phyloP scores from a whole-genome alignment of 169 alveolate genomes.

The Theileria equi region DNA sequence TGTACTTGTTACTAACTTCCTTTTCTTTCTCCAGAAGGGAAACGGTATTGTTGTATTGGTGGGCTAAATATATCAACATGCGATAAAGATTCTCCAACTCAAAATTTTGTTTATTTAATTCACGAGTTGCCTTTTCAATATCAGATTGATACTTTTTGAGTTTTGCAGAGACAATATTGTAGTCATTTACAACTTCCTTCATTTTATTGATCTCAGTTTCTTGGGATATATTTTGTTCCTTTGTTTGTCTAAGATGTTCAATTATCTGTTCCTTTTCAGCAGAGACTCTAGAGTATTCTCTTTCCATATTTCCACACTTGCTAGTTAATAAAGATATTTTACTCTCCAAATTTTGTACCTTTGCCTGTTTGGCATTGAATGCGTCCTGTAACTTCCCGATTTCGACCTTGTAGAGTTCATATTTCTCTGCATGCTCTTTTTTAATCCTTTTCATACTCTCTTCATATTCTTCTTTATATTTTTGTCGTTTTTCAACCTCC shows the following conservation, averaged over 20 bases:
- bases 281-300: neutral
- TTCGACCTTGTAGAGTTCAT: constrained; percentile 1
- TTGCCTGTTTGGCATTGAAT: neutral
- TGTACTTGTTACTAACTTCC: neutral
- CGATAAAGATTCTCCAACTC: constrained; percentile 42
- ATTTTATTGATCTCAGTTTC: constrained; percentile 23
- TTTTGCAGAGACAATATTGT: constrained; percentile 9
- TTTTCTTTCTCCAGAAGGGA: neutral
- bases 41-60: constrained; percentile 12
- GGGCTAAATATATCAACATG: constrained; percentile 45
- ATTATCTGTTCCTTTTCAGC: neutral
- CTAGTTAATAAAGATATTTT: neutral
- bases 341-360: neutral
- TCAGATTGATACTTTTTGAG: constrained; percentile 25
- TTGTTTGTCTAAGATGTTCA: neutral
- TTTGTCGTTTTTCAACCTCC: constrained; percentile 8
- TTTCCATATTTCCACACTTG: neutral
- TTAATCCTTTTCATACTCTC: neutral
- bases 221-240: neutral
- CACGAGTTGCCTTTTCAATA: constrained; percentile 20
- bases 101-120: constrained; percentile 25
- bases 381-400: constrained; percentile 7
- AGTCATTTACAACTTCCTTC: constrained; percentile 34
- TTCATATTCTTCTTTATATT: constrained; percentile 7
- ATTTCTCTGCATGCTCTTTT: neutral